Evolutionary conservation across 1,284 basidiomycete species (phyloP).

Genomic region (Heterobasidion parviporum): DNA sequence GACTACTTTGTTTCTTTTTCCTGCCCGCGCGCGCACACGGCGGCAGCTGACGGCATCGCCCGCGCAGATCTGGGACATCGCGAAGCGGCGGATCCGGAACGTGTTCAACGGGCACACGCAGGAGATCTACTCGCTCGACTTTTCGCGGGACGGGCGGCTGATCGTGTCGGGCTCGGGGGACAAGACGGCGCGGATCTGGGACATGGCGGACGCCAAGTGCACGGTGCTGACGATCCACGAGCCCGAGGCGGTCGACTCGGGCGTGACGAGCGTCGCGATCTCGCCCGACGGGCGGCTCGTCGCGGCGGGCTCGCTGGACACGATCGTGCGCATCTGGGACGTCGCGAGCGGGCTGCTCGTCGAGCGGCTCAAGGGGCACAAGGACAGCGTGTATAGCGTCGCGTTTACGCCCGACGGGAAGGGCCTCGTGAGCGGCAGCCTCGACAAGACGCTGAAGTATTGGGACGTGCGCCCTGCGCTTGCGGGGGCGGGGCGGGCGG

Average conservation of each 20-base stretch:
- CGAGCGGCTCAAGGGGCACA: constrained; percentile 65
- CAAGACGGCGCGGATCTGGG: constrained; percentile 80
- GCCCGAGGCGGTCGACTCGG: constrained; percentile 45
- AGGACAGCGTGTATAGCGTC: constrained; percentile 71
- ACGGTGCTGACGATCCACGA: constrained; percentile 31
- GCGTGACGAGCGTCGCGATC: constrained; percentile 59
- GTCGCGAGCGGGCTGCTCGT: constrained; percentile 57
- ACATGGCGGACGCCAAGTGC: constrained; percentile 54
- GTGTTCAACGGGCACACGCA: constrained; percentile 78
- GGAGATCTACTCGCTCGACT: constrained; percentile 86
- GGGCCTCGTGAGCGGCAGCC: constrained; percentile 57
- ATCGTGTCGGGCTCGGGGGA: constrained; percentile 82
- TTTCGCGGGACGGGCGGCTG: constrained; percentile 67
- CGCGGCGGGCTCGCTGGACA: constrained; percentile 69
- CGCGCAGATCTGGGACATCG: constrained; percentile 76
- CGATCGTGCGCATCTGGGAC: constrained; percentile 70
- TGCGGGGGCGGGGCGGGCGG: neutral
- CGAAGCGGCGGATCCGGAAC: constrained; percentile 57
- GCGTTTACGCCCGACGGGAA: constrained; percentile 70
- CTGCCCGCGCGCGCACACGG: neutral
- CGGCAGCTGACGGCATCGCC: neutral
- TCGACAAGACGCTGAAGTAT: constrained; percentile 71
- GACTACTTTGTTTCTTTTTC: neutral
- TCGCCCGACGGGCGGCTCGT: constrained; percentile 63
- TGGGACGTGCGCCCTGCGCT: constrained; percentile 46